Evolutionary conservation across 1,139 yeast genomes (phyloP), one percentile per base, ranked within the genome.

Genomic region (Kazachstania sp.): DNA sequence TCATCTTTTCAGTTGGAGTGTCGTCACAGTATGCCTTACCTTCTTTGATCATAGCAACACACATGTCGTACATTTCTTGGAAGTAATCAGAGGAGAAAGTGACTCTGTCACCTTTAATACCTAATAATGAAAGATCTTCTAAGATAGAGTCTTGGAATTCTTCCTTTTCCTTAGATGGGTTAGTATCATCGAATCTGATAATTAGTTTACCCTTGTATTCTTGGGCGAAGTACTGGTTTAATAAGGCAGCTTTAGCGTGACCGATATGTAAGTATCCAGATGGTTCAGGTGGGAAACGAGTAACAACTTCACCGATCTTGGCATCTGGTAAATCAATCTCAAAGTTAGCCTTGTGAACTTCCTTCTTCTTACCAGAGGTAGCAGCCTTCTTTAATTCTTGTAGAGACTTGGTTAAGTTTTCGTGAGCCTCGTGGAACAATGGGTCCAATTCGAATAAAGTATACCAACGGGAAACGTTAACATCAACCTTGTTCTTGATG

Each of bases 21-120:
- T 92, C 97, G 66, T 92, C 97, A 74, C 95, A 86, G 72, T 92
- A 92, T 43, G 97, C 97, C 59, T 86, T 82, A 52, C 97, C 97
- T 48, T 86, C 95, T 70, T 86, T 85, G 73, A 92, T 90, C 80
- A 90, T 68, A 64, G 85, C 71, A 49, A 87, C 66, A 51, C 95
- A 94, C 54, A 79, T 74, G 41, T 87, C 92, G 68, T 85, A 90
- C 95, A 92, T 86, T 57, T 79, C 69, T 55, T 87, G 81, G 70
- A 92, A 90, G 73, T 92, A 90, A 67, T 90, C 94, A 20, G 97
- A 88, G 6, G 97, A 87, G 71, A 80, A 86, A 42, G 97, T 83
- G 53, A 86, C 71, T 58, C 69, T 72, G 68, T 90, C 97, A 61
- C 95, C 95, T 70, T 86, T 84, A 68, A 92, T 85, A 45, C 97